Evolutionary conservation across 2,329 filamentous ascomycete species (phyloP).

Genomic region (Cladobotryum protrusum): DNA sequence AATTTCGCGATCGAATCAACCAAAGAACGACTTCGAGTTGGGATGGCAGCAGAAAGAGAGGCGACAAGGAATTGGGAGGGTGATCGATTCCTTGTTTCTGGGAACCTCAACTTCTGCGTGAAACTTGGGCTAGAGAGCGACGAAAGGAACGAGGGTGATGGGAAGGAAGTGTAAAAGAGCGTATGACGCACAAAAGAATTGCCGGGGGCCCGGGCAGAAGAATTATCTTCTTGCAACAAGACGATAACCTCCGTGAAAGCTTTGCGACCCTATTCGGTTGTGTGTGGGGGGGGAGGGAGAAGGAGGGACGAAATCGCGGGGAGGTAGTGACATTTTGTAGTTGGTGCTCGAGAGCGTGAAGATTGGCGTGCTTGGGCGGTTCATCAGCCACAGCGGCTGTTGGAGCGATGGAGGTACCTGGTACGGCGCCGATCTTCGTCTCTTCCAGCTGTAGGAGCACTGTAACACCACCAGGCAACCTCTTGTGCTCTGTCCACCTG

Average conservation of each 20-base stretch:
- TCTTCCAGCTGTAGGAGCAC: too few relatives aligned
- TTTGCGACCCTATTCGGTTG: constrained; percentile 55
- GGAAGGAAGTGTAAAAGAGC: constrained; percentile 26
- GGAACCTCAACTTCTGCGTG: not conserved
- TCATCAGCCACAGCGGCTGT: constrained; percentile 8
- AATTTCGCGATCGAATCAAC: constrained; percentile 7
- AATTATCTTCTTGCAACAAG: constrained; percentile 40
- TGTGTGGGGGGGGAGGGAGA: constrained; percentile 46
- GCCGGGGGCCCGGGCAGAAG: constrained; percentile 51
- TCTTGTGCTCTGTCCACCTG: too few relatives aligned
- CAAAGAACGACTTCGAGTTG: constrained; percentile 23
- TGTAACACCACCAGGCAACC: too few relatives aligned
- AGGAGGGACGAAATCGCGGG: constrained; percentile 19
- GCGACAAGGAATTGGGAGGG: constrained; percentile 1
- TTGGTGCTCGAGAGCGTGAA: not conserved
- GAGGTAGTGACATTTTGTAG: constrained; percentile 19
- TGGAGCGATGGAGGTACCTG: constrained; percentile 1
- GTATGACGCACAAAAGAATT: constrained; percentile 34
- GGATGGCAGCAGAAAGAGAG: constrained; percentile 12
- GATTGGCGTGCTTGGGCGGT: constrained; percentile 3
- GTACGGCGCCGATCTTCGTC: not conserved
- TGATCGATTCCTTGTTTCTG: not conserved
- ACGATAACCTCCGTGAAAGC: constrained; percentile 44
- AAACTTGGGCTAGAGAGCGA: constrained; percentile 43
- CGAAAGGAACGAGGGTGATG: constrained; percentile 44